phyloP scores from a whole-genome alignment of 257 asterid species.

The Handroanthus guayacan region DNA sequence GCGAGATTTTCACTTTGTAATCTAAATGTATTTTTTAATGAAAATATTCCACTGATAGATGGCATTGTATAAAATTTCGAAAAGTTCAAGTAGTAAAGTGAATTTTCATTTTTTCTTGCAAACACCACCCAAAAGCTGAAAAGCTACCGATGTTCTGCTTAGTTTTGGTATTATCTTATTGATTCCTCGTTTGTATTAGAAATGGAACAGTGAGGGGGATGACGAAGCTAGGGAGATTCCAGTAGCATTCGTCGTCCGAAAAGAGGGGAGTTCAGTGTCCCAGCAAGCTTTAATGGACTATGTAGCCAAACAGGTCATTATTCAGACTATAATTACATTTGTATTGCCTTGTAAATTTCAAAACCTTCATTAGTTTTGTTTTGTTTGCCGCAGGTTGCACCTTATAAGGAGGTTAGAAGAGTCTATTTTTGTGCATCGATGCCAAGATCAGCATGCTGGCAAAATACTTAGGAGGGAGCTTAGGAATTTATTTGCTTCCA shows the following conservation, averaged over 20 bases:
- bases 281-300: slow-evolving; percentile 58
- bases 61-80: no score
- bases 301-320: slow-evolving; percentile 69
- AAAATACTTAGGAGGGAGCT: slow-evolving; percentile 12
- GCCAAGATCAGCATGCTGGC: slow-evolving; percentile 9
- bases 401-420: slow-evolving; percentile 83
- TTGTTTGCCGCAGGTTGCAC: slow-evolving; percentile 65
- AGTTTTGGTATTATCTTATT: not conserved
- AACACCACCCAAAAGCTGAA: no score
- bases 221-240: slow-evolving; percentile 93
- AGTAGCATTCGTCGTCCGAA: slow-evolving; percentile 74
- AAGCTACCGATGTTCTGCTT: no score
- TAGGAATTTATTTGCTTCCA: not conserved
- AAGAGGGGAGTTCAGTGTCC: slow-evolving; percentile 54
- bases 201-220: slow-evolving; percentile 53
- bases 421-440: slow-evolving; percentile 33
- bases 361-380: not conserved
- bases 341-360: not conserved
- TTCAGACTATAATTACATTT: not conserved
- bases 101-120: no score
- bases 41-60: no score
- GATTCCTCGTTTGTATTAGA: not conserved
- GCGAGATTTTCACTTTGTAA: no score
- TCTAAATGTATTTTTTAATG: no score
- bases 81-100: no score